Percentiles rank a stretch among this genome's conserved stretches.
phyloP scores from a whole-genome alignment of 1,139 yeast species.

The Yamadazyma epiphylla region DNA sequence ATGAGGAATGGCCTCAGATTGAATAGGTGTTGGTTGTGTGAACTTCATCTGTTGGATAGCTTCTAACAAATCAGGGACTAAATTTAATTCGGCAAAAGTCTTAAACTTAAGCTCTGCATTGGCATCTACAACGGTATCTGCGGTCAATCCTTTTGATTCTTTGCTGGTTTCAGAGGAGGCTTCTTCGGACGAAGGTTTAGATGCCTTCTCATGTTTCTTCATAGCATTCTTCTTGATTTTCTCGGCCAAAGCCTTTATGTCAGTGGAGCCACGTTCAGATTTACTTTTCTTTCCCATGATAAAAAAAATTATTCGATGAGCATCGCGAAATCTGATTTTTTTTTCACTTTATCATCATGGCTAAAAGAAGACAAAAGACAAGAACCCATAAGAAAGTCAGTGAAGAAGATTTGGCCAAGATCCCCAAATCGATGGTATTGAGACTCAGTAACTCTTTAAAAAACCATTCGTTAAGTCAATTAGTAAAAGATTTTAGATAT shows the following conservation, averaged over 20 bases:
- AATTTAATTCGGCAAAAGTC: slow-evolving; percentile 47
- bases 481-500: slow-evolving; percentile 82
- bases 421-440: slow-evolving; percentile 92
- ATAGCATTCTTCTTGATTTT: slow-evolving; percentile 56
- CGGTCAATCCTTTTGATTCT: slow-evolving; percentile 6
- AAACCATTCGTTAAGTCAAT: slow-evolving; percentile 77
- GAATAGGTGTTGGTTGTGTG: slow-evolving; percentile 83
- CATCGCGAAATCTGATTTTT: background rate
- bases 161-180: background rate
- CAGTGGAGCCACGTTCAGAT: slow-evolving; percentile 1
- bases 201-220: slow-evolving; percentile 16
- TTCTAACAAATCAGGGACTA: slow-evolving; percentile 79
- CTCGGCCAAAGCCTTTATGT: slow-evolving; percentile 33
- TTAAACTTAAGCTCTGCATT: slow-evolving; percentile 31
- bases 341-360: slow-evolving; percentile 21
- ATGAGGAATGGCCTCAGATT: slow-evolving; percentile 85
- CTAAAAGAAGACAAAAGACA: slow-evolving; percentile 55
- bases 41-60: slow-evolving; percentile 69
- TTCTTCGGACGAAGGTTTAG: background rate
- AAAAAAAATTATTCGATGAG: background rate
- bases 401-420: slow-evolving; percentile 66
- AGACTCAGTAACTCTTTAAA: slow-evolving; percentile 77
- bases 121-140: slow-evolving; percentile 15
- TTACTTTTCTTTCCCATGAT: background rate
- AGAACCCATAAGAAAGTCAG: slow-evolving; percentile 76